These are phyloP conservation scores for Stropharia rugosoannulata DNA, from an alignment of 768 basidiomycete genomes.

Conservation along the genomic window DNA sequence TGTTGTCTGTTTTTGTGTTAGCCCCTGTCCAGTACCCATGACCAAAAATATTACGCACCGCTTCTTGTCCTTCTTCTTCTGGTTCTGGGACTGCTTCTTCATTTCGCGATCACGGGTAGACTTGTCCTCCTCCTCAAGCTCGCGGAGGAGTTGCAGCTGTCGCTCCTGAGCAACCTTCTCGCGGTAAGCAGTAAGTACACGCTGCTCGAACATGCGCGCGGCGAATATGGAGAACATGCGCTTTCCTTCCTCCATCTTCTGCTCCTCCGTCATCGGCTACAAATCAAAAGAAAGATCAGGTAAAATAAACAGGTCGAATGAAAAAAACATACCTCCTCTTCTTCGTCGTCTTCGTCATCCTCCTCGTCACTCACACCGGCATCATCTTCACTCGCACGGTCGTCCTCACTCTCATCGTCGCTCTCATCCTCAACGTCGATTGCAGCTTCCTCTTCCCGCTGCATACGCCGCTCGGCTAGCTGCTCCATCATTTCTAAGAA, in stretches of 20 bases:
- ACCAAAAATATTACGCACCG: conserved; percentile 46
- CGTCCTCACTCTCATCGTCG: conserved; percentile 46
- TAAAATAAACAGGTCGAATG: conserved; percentile 12
- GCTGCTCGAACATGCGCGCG: conserved; percentile 98
- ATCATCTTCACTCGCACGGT: conserved; percentile 58
- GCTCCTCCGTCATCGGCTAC: conserved; percentile 87
- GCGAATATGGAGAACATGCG: conserved; percentile 99
- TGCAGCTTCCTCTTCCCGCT: conserved; percentile 73
- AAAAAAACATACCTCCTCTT: conserved; percentile 52
- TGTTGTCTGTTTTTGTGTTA: conserved; percentile 62
- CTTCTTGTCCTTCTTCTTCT: conserved; percentile 98
- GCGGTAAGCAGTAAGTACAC: conserved; percentile 93
- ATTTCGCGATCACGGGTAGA: conserved; percentile 82
- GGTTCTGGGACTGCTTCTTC: conserved; percentile 94
- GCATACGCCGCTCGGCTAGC: conserved; percentile 90
- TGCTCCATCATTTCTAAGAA: conserved; percentile 99
- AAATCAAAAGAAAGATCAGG: conserved; percentile 2
- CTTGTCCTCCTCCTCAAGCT: conserved; percentile 95
- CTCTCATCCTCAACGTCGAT: conserved; percentile 46
- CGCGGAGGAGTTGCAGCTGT: conserved; percentile 88
- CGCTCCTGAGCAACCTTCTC: conserved; percentile 97
- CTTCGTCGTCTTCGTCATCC: conserved; percentile 64
- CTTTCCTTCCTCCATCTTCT: conserved; percentile 99
- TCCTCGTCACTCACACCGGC: conserved; percentile 63
- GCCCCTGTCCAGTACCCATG: not conserved